Percentiles rank a stretch among this genome's conserved stretches.
Conservation (phyloP, 2,329 filamentous ascomycete species). For the Trichoderma lentiforme region DNA sequence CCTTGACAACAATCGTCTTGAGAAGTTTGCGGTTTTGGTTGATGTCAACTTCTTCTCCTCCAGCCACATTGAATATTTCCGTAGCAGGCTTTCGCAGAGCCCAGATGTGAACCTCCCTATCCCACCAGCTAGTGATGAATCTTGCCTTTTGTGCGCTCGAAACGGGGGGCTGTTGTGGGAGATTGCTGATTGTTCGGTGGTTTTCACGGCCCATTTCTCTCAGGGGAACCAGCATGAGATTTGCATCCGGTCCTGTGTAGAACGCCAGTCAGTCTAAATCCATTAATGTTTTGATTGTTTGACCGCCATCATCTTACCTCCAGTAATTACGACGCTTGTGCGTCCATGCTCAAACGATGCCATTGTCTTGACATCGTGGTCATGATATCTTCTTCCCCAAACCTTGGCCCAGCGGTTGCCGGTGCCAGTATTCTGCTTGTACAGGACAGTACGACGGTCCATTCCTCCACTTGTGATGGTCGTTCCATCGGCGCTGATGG, state of each 20-base stretch:
- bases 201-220: conserved; percentile 72
- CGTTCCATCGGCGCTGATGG: conserved; percentile 73
- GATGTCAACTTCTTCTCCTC: conserved; percentile 40
- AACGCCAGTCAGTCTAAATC: not conserved
- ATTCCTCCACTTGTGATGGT: conserved; percentile 87
- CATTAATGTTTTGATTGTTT: not conserved
- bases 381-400: conserved; percentile 82
- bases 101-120: conserved; percentile 83
- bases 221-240: conserved; percentile 77
- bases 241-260: conserved; percentile 72
- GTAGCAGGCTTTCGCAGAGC: conserved; percentile 47
- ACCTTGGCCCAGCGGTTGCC: conserved; percentile 76
- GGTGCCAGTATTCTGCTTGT: conserved; percentile 62
- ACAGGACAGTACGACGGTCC: conserved; percentile 82
- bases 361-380: conserved; percentile 93
- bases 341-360: conserved; percentile 80
- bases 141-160: conserved; percentile 69
- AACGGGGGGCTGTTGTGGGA: conserved; percentile 75
- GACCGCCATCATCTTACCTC: conserved; percentile 57
- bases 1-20: conserved; percentile 64
- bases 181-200: conserved; percentile 74
- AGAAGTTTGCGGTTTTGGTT: conserved; percentile 62
- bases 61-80: conserved; percentile 40
- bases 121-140: conserved; percentile 88
- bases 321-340: conserved; percentile 85